Evolutionary conservation across 441 rosid genomes (phyloP).

Genomic region (Pelargonium fulgidum): DNA sequence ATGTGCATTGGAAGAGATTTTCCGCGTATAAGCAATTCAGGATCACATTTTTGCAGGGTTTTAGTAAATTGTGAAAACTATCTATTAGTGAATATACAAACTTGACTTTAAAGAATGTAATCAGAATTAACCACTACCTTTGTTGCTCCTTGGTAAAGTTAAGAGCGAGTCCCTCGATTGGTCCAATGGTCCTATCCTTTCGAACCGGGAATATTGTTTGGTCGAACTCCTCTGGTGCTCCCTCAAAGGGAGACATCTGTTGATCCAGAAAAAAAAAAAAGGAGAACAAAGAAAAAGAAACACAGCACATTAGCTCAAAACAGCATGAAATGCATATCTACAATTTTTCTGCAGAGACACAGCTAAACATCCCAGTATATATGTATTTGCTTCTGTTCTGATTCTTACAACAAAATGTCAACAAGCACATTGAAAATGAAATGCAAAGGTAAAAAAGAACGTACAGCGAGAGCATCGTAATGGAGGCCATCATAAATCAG

Average conservation of each 20-base stretch:
- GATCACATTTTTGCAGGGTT: background rate
- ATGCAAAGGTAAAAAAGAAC: constrained; percentile 18
- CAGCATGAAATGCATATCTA: too few relatives aligned
- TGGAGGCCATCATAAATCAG: constrained; percentile 88
- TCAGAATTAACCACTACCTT: constrained; percentile 34
- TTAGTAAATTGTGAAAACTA: background rate
- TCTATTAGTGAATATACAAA: background rate
- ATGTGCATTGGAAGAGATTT: too few relatives aligned
- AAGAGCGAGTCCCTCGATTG: constrained; percentile 45
- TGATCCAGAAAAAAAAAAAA: background rate
- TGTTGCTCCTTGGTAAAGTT: constrained; percentile 71
- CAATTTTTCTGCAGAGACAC: too few relatives aligned
- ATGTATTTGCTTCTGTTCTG: background rate
- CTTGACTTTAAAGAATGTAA: background rate
- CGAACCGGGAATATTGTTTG: constrained; percentile 64
- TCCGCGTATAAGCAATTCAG: too few relatives aligned
- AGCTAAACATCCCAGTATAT: too few relatives aligned
- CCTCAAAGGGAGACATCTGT: constrained; percentile 75
- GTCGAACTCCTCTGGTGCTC: constrained; percentile 87
- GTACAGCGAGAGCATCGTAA: constrained; percentile 86
- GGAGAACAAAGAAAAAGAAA: too few relatives aligned
- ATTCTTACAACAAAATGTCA: too few relatives aligned
- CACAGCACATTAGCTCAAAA: background rate
- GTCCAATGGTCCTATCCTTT: constrained; percentile 54
- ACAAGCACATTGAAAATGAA: too few relatives aligned